These are phyloP conservation scores for Neoscytalidium dimidiatum DNA, from an alignment of 2,329 filamentous ascomycete genomes.

Conservation along the genomic window DNA sequence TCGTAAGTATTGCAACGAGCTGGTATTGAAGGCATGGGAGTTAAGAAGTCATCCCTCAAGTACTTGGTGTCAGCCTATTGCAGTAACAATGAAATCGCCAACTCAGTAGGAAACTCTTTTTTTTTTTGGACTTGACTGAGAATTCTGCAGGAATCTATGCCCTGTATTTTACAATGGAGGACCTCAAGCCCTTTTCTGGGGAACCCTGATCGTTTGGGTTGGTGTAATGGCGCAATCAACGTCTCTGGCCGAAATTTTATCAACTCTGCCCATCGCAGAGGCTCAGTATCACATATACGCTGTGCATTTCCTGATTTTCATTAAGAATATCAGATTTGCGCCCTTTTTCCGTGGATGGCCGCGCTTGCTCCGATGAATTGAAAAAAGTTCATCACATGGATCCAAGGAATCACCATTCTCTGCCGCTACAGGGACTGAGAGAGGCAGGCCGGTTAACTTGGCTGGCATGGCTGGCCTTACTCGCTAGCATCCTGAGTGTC, in stretches of 20 bases:
- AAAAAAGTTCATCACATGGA: conserved; percentile 36
- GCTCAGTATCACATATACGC: conserved; percentile 41
- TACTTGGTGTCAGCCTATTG: too few relatives aligned
- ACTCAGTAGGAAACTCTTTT: too few relatives aligned
- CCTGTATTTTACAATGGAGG: conserved; percentile 38
- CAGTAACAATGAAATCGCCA: too few relatives aligned
- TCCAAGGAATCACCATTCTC: conserved; percentile 27
- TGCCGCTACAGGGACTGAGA: not conserved
- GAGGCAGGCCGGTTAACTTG: conserved; percentile 2
- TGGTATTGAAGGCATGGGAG: too few relatives aligned
- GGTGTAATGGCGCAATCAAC: conserved; percentile 35
- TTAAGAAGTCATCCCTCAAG: too few relatives aligned
- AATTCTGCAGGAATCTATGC: not conserved
- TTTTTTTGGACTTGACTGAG: not conserved
- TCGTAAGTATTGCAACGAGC: too few relatives aligned
- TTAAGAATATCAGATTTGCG: not conserved
- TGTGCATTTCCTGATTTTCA: not conserved
- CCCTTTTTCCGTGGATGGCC: conserved; percentile 34
- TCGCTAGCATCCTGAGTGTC: not conserved
- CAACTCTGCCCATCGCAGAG: conserved; percentile 44
- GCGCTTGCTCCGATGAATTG: conserved; percentile 33
- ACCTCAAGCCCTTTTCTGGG: conserved; percentile 34
- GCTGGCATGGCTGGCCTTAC: conserved; percentile 5
- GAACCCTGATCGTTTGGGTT: conserved; percentile 31
- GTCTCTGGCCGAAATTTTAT: conserved; percentile 44